Conservation (phyloP, 768 basidiomycete species). For the Naganishia vaughanmartiniae region DNA sequence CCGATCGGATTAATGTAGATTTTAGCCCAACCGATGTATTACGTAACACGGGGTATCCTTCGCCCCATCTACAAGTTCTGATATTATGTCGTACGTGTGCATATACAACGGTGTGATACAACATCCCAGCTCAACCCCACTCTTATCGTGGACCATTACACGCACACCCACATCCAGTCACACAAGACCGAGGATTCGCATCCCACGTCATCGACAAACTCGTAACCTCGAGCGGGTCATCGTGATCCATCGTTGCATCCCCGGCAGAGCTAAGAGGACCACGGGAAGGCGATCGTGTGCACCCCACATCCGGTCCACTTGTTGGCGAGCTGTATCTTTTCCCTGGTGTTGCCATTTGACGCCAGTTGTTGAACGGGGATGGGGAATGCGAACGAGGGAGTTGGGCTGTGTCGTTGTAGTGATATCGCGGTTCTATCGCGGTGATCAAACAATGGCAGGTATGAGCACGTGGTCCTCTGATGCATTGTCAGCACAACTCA, state of each 20-base stretch:
- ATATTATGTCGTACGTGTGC: neutral
- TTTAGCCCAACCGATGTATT: conserved; percentile 4
- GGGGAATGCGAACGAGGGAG: conserved; percentile 3
- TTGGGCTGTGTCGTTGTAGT: neutral
- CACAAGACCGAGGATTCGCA: conserved; percentile 6
- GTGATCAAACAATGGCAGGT: neutral
- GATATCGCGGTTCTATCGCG: neutral
- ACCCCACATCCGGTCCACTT: neutral
- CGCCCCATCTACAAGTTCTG: neutral
- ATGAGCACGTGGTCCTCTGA: too few relatives aligned
- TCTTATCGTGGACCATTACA: neutral
- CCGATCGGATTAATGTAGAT: conserved; percentile 11
- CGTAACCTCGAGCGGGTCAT: neutral
- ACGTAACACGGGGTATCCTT: neutral
- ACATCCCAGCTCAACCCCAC: neutral
- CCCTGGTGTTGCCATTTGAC: neutral
- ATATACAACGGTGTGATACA: conserved; percentile 12
- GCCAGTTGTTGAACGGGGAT: conserved; percentile 14
- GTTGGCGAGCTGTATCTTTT: conserved; percentile 24
- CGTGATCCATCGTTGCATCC: neutral
- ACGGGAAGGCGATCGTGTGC: neutral
- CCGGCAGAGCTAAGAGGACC: conserved; percentile 11
- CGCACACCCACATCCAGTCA: conserved; percentile 23
- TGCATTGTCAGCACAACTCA: neutral
- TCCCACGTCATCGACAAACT: conserved; percentile 1